Evolutionary conservation across 2,329 filamentous ascomycete species (phyloP), one percentile per base, ranked within the genome.

Genomic region (Fusarium illudens): DNA sequence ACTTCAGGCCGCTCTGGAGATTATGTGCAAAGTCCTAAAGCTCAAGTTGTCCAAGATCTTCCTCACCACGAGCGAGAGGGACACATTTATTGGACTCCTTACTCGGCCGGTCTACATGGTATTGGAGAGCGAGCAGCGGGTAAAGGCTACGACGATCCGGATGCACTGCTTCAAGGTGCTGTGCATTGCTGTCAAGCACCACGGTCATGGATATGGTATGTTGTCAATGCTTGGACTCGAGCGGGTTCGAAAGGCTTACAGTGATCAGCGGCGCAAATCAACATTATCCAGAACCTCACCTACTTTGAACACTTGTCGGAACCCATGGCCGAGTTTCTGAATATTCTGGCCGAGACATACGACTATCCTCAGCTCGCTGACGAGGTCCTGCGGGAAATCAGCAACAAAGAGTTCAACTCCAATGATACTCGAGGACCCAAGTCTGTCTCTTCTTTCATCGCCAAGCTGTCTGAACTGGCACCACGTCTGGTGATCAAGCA

Each of bases 251-350:
- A 29, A 69, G 60, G 67, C 76, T 80, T 58, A 83, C 66, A 48
- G 22, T 6, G 22, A 37, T 9, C 73, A 96, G 93, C 92, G 53
- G 96, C 96, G 2, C 96, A 99, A 84, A 98, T 97, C 49, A 97
- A 94, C 46, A 97, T 99, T 74, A 94, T 98, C 57, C 96, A 99
- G 79, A 98, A 96, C 76, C 82, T 99, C 70, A 97, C 96, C 6
- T 99, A 99, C 78, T 99, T 98, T 74, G 96, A 99, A 80, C 96
- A 99, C 79, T 83, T 99, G n/a, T 95, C 96, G 1, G 96, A 99
- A 76, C 96, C 96, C 2, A 99, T 99, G 96, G 96, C 96, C 30
- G 96, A 99, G 78, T 97, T 99, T 73, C 83, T 99, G 5, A 93
- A 98, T 73, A 99, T 98, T 74, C 84, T 99, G 25, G 91, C 94